Evolutionary conservation across 257 asterid genomes (phyloP), one percentile per base, ranked within the genome.

Genomic region (Solanum habrochaites): DNA sequence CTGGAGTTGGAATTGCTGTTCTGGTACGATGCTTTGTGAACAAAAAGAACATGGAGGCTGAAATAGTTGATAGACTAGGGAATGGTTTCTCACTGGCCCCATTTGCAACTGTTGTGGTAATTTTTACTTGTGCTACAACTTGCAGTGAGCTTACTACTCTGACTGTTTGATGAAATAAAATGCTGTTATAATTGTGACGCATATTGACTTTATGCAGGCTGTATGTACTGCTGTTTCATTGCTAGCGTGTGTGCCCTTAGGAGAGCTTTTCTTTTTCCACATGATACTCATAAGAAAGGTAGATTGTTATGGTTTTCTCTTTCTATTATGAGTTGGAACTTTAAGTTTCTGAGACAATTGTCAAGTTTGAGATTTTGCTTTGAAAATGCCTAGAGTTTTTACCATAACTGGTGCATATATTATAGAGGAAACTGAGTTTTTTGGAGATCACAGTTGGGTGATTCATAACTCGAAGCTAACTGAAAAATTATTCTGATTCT

Each of bases 251-350:
- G 95, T 97, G 47, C 99, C 99, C 56, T 92, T 97, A 92, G 96
- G 97, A 16, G 99, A 97, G 90, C 99, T 97, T 89, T 96, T 97
- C 97, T 97, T 96, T 92, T 97, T 97, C 92, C 99, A 97, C 94
- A 93, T 94, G 92, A 97, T 97, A 90, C 94, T 97, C 52, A 95
- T 97, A 49, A 90, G 94, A 92, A 97, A 96, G 98, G 98, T 95
- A 20, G 81, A 92, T 70, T 52, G 77, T 82, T 39, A 45, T 66
- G 77, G 78, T 85, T 85, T 32, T 49, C 70, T 88, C 83, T 85
- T 82, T 72, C 86, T 77, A 49, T 52, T 29, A 47, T 81, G 69
- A 49, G 42, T 29, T 80, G 42, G 27, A 81, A 29, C 66, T 29
- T 29, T 31, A 49, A 18, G 45, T 81, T 31, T 49, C 67, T 27